These are phyloP conservation scores for Melampsora americana DNA, from an alignment of 1,284 basidiomycete species.

Conservation along the genomic window DNA sequence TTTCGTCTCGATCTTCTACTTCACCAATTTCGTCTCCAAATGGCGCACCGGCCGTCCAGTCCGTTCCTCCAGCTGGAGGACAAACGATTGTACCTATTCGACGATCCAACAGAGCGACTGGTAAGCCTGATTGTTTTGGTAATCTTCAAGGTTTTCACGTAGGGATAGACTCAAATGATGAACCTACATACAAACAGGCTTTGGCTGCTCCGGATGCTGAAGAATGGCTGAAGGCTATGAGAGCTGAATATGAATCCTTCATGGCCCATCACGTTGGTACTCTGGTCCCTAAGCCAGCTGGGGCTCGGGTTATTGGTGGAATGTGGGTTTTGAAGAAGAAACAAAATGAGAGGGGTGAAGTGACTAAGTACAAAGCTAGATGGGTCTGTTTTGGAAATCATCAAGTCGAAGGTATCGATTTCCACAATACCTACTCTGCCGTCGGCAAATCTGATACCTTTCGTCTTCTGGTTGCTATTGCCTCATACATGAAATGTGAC, in stretches of 20 bases:
- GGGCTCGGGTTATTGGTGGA: conserved; percentile 13
- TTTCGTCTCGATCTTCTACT: too few species aligned
- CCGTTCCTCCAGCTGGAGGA: too few species aligned
- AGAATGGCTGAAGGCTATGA: conserved; percentile 22
- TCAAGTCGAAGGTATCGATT: background rate
- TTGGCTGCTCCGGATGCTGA: background rate
- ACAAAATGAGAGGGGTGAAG: background rate
- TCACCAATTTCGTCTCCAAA: background rate
- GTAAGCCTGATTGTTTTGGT: background rate
- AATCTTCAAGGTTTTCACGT: background rate
- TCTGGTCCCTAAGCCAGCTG: background rate
- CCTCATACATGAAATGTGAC: background rate
- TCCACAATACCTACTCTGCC: background rate
- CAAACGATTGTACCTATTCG: too few species aligned
- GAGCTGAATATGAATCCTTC: background rate
- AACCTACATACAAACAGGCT: background rate
- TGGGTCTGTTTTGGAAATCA: conserved; percentile 32
- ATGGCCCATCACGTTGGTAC: background rate
- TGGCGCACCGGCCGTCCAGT: too few species aligned
- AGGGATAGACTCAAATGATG: background rate
- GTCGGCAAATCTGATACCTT: background rate
- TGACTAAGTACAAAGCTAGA: background rate
- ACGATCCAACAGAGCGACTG: background rate
- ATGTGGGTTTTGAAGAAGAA: conserved; percentile 14
- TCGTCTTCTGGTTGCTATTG: background rate